phyloP scores from a whole-genome alignment of 2,329 filamentous ascomycete genomes.

The Coniosporium tulheliwenetii region DNA sequence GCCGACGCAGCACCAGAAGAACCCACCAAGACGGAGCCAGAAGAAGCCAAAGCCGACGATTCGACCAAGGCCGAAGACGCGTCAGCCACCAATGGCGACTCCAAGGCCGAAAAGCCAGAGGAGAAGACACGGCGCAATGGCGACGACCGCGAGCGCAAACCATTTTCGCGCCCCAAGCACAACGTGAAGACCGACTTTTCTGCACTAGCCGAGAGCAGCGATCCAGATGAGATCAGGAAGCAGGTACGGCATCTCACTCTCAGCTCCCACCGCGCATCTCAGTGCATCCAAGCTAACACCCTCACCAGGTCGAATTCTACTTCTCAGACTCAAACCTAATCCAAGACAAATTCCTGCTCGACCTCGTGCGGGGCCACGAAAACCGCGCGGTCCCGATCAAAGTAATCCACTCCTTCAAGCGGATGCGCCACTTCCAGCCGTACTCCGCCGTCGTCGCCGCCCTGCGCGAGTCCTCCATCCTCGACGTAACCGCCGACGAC shows the following conservation, averaged over 20 bases:
- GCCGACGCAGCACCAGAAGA: neutral
- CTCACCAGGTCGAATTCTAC: constrained; percentile 74
- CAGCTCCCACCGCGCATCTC: neutral
- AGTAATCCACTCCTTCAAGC: constrained; percentile 73
- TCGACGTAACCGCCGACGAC: constrained; percentile 62
- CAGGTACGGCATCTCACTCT: constrained; percentile 40
- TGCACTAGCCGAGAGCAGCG: constrained; percentile 52
- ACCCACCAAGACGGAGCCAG: constrained; percentile 2
- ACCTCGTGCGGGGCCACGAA: constrained; percentile 57
- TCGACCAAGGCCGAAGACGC: constrained; percentile 7
- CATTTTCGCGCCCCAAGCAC: constrained; percentile 1
- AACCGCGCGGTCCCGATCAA: constrained; percentile 72
- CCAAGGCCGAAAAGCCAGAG: constrained; percentile 7
- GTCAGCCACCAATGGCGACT: constrained; percentile 1
- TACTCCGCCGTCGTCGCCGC: constrained; percentile 72
- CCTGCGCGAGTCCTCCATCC: constrained; percentile 57
- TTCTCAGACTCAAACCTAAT: constrained; percentile 85
- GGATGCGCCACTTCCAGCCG: constrained; percentile 90
- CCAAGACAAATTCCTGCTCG: constrained; percentile 75
- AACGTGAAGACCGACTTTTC: constrained; percentile 12
- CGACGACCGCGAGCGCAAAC: constrained; percentile 5
- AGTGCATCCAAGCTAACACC: constrained; percentile 2
- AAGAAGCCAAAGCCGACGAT: constrained; percentile 5
- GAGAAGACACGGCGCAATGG: constrained; percentile 5
- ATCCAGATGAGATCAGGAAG: constrained; percentile 66